Conservation (phyloP, 2,329 filamentous ascomycete genomes). For the Emergomyces pasteurianus region DNA sequence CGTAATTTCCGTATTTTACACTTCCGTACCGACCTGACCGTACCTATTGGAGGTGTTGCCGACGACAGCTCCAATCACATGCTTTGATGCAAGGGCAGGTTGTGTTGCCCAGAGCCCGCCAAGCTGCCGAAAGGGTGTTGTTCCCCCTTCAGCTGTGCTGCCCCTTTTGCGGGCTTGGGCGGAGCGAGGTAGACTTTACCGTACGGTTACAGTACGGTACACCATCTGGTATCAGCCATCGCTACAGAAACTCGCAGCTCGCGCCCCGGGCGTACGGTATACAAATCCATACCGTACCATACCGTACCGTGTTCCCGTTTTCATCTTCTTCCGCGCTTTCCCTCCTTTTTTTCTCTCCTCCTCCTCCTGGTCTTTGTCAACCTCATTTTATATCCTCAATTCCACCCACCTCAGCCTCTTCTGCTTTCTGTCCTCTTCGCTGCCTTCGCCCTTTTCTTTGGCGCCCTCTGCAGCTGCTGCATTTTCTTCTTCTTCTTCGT, state of each 20-base stretch:
- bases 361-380: no score
- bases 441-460: not conserved
- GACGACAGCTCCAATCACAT: not conserved
- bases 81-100: no score
- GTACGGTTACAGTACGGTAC: not conserved
- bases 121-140: no score
- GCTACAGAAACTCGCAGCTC: no score
- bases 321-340: not conserved
- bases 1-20: no score
- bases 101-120: no score
- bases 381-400: not conserved
- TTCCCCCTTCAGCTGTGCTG: no score
- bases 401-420: not conserved
- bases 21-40: no score
- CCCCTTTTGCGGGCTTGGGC: not conserved
- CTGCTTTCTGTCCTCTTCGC: not conserved
- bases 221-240: not conserved
- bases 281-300: not conserved
- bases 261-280: no score
- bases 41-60: not conserved
- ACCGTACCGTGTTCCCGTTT: not conserved
- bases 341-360: not conserved
- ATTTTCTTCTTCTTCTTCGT: constrained; percentile 4
- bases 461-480: constrained; percentile 1
- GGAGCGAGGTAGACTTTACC: not conserved